Evolutionary conservation across 768 basidiomycete genomes (phyloP).

Genomic region (Hypholoma sublateritium): DNA sequence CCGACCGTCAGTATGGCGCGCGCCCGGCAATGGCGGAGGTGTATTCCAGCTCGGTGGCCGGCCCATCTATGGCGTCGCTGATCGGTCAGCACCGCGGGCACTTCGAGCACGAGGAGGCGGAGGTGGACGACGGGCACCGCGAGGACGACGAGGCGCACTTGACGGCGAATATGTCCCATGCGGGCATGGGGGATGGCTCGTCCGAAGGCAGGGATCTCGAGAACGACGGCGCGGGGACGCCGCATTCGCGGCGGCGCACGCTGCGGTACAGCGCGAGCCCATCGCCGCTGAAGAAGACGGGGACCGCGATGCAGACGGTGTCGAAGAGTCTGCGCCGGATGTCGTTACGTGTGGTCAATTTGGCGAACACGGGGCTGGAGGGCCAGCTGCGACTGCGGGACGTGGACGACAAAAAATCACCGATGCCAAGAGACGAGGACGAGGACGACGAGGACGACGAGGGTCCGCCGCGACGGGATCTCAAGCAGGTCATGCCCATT

Average conservation of each 20-base stretch:
- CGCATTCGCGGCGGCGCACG: slow-evolving; percentile 39
- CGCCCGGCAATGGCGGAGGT: slow-evolving; percentile 26
- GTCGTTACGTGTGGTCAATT: slow-evolving; percentile 80
- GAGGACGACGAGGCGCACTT: slow-evolving; percentile 63
- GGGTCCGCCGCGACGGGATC: slow-evolving; percentile 37
- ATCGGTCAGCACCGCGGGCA: slow-evolving; percentile 35
- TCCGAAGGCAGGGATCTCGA: slow-evolving; percentile 48
- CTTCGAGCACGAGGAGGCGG: slow-evolving; percentile 20
- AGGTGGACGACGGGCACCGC: slow-evolving; percentile 38
- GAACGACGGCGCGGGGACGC: slow-evolving; percentile 38
- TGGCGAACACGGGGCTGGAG: slow-evolving; percentile 61
- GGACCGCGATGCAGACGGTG: slow-evolving; percentile 56
- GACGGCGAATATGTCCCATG: slow-evolving; percentile 49
- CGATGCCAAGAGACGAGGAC: slow-evolving; percentile 25
- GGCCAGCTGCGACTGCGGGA: slow-evolving; percentile 58
- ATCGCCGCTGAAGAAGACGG: slow-evolving; percentile 62
- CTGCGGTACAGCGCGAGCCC: slow-evolving; percentile 53
- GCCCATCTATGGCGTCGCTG: slow-evolving; percentile 54
- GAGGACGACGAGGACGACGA: slow-evolving; percentile 36
- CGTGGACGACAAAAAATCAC: slow-evolving; percentile 34
- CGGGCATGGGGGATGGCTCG: slow-evolving; percentile 20
- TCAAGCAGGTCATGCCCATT: slow-evolving; percentile 48
- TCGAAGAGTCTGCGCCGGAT: slow-evolving; percentile 59
- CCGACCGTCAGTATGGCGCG: slow-evolving; percentile 30
- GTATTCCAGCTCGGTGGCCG: slow-evolving; percentile 44